Conservation (phyloP, 2,329 filamentous ascomycete species). For the Nemania serpens region DNA sequence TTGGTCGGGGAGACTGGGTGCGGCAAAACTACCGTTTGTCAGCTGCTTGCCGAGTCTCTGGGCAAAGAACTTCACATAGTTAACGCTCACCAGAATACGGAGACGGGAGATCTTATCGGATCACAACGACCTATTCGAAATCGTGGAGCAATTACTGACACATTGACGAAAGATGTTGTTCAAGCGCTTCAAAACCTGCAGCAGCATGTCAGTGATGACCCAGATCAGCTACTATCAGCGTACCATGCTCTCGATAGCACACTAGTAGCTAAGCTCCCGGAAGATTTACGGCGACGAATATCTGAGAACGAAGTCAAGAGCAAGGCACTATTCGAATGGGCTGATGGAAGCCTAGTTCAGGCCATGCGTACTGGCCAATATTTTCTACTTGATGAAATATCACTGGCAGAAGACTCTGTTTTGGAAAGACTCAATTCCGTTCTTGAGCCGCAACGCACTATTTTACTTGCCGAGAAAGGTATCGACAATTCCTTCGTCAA, state of each 20-base stretch:
- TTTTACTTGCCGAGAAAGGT: slow-evolving; percentile 93
- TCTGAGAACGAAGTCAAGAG: slow-evolving; percentile 61
- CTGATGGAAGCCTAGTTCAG: slow-evolving; percentile 88
- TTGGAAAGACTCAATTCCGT: slow-evolving; percentile 96
- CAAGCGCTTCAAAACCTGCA: slow-evolving; percentile 50
- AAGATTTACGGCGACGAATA: slow-evolving; percentile 53
- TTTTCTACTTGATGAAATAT: slow-evolving; percentile 97
- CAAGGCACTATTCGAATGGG: slow-evolving; percentile 94
- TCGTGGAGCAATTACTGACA: slow-evolving; percentile 70
- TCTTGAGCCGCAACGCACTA: slow-evolving; percentile 82
- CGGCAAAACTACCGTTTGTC: slow-evolving; percentile 95
- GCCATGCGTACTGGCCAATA: slow-evolving; percentile 90
- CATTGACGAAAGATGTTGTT: slow-evolving; percentile 66
- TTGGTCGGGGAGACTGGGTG: slow-evolving; percentile 96
- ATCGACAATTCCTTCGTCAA: slow-evolving; percentile 79
- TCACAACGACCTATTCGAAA: slow-evolving; percentile 92
- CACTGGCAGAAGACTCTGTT: slow-evolving; percentile 95
- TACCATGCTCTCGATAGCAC: slow-evolving; percentile 61
- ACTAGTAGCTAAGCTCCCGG: slow-evolving; percentile 52
- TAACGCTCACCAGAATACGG: slow-evolving; percentile 97
- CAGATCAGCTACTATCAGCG: slow-evolving; percentile 61
- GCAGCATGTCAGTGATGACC: slow-evolving; percentile 45
- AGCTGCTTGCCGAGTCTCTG: slow-evolving; percentile 83
- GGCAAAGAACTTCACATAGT: slow-evolving; percentile 80
- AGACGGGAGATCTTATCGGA: slow-evolving; percentile 95